phyloP scores from a whole-genome alignment of 1,139 yeast genomes.

The Nakaseomyces sp. region DNA sequence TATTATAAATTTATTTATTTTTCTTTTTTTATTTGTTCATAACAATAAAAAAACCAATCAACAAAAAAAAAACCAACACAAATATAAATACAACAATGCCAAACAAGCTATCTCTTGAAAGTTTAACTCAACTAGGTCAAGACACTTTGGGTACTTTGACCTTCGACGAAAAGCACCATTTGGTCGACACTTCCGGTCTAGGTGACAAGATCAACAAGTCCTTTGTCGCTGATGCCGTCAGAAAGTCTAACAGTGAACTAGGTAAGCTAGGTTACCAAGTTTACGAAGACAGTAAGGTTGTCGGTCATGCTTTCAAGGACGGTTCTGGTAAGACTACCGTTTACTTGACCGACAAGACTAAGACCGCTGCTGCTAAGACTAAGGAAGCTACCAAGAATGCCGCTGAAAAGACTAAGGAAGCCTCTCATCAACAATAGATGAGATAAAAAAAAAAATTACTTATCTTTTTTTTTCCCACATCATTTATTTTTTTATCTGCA shows the following conservation, averaged over 20 bases:
- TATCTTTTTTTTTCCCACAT: too few relatives aligned
- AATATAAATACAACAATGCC: background rate
- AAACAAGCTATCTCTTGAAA: constrained; percentile 4
- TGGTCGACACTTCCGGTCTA: constrained; percentile 27
- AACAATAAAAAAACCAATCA: background rate
- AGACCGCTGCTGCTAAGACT: background rate
- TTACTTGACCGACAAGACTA: constrained; percentile 15
- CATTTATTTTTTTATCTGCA: too few relatives aligned
- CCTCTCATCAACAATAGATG: too few relatives aligned
- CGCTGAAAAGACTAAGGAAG: too few relatives aligned
- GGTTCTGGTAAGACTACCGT: constrained; percentile 24
- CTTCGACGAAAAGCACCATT: constrained; percentile 28
- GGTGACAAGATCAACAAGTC: constrained; percentile 21
- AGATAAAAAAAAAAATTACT: too few relatives aligned
- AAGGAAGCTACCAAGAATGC: too few relatives aligned
- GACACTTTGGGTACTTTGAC: constrained; percentile 26
- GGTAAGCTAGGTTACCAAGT: constrained; percentile 26
- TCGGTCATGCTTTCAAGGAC: constrained; percentile 20
- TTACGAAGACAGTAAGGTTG: constrained; percentile 18
- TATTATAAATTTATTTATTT: too few relatives aligned
- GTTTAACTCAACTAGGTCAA: constrained; percentile 1
- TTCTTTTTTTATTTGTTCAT: too few relatives aligned
- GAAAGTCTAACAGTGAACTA: constrained; percentile 19
- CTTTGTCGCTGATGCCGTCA: constrained; percentile 20
- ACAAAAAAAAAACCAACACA: background rate